Evolutionary conservation across 1,139 yeast species (phyloP).

Genomic region (Sugiyamaella japonica): DNA sequence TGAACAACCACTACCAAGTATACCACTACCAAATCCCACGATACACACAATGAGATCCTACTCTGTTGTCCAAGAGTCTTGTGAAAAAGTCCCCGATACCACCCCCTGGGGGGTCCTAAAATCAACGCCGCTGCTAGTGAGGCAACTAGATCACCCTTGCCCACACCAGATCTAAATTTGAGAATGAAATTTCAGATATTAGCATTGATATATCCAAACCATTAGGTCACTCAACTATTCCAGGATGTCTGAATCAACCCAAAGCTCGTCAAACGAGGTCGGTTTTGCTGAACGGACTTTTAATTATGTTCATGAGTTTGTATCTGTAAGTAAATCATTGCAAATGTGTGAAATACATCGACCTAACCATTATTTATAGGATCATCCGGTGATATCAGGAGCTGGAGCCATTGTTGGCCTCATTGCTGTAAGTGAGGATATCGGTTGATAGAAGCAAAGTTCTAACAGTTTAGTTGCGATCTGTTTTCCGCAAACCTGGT

Average conservation of each 20-base stretch:
- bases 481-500: constrained; percentile 64
- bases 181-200: constrained; percentile 2
- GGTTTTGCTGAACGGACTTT: constrained; percentile 65
- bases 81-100: no score
- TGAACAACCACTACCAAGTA: no score
- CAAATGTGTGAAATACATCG: neutral
- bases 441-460: neutral
- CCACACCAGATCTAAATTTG: neutral
- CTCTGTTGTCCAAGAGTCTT: no score
- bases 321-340: constrained; percentile 29
- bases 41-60: no score
- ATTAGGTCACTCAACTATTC: neutral
- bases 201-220: neutral
- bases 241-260: constrained; percentile 5
- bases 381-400: constrained; percentile 76
- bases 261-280: neutral
- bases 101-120: no score
- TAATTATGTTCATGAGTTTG: constrained; percentile 48
- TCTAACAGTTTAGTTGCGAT: constrained; percentile 49
- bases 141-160: neutral
- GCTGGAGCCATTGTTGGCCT: constrained; percentile 62
- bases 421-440: constrained; percentile 38
- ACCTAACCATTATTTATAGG: constrained; percentile 28
- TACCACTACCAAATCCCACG: no score
- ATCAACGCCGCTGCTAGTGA: neutral